phyloP scores from a whole-genome alignment of 2,329 filamentous ascomycete genomes.

The Diaporthe sp. region DNA sequence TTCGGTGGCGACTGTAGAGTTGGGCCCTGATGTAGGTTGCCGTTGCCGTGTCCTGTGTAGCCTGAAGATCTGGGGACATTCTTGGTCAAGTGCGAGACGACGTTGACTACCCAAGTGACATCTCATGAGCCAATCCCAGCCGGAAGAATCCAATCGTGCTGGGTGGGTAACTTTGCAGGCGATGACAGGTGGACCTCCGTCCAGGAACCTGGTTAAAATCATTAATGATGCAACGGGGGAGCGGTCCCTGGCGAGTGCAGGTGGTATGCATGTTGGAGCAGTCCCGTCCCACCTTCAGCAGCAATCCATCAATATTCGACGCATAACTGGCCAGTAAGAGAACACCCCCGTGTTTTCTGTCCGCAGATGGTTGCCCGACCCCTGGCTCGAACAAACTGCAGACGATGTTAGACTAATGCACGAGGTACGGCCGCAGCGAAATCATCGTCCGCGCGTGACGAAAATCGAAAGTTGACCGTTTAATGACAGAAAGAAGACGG shows the following conservation, averaged over 20 bases:
- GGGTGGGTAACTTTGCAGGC: neutral
- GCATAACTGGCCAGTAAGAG: neutral
- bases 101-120: neutral
- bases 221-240: neutral
- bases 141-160: neutral
- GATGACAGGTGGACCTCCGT: neutral
- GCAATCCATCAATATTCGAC: neutral
- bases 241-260: neutral
- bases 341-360: neutral
- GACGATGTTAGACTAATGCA: slow-evolving; percentile 3
- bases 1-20: neutral
- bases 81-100: neutral
- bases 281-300: slow-evolving; percentile 1
- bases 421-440: neutral
- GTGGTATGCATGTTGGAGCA: neutral
- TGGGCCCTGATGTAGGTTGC: slow-evolving; percentile 9
- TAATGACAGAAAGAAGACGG: neutral
- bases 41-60: neutral
- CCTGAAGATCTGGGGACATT: neutral
- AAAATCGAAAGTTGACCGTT: neutral
- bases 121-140: neutral
- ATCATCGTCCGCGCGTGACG: neutral
- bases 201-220: slow-evolving; percentile 14
- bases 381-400: slow-evolving; percentile 17
- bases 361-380: neutral